Base-by-base conservation (phyloP, 1,284 basidiomycete genomes). In the Schizophyllum amplum region DNA sequence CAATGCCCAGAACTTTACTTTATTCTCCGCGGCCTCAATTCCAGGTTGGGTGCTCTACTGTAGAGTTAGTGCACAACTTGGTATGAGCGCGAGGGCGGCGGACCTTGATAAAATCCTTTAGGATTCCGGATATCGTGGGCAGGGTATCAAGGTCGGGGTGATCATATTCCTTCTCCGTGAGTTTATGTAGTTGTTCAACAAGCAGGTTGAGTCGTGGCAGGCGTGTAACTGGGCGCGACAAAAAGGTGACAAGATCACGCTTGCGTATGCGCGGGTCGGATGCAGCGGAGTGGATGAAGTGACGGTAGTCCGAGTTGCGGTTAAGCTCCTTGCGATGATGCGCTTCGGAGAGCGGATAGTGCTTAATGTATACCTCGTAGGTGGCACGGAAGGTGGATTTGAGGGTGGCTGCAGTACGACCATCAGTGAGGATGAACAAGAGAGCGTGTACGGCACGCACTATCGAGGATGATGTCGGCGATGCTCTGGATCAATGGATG, bases 291-390 rank as follows among this genome's bases (percentile, higher is more conserved):
- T 83, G 77, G 25, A 90, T 73, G 65, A 92, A 90, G 23, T 72
- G 68, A 55, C 80, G 79, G 66, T 94, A 94, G 1, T 68, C 71
- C 9, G 74, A 69, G 67, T 90, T 93, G 17, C 73, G 73, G 55
- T 78, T 81, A 27, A 87, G 74, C 66, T 94, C 89, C 26, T 82
- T 79, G 50, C 86, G 83, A 64, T 93, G 89, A 26, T 77, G 77
- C 13, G 87, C 86, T 65, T 92, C 87, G 1, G 91, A 81, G 47
- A 92, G 75, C 1, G 91, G 91, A 60, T 92, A 92, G 61, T 92
- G 86, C 64, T 90, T 88, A 69, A 92, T 89, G 67, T 92, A 92
- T 0, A 75, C 74, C 61, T 91, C 88, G 61, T 92, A 92, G 7
- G 79, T 80, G 6, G 72, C 67, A 46, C 80, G 80, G 66, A 87